Base-by-base conservation (phyloP, 2,329 filamentous ascomycete genomes). In the Orbilia brochopaga region DNA sequence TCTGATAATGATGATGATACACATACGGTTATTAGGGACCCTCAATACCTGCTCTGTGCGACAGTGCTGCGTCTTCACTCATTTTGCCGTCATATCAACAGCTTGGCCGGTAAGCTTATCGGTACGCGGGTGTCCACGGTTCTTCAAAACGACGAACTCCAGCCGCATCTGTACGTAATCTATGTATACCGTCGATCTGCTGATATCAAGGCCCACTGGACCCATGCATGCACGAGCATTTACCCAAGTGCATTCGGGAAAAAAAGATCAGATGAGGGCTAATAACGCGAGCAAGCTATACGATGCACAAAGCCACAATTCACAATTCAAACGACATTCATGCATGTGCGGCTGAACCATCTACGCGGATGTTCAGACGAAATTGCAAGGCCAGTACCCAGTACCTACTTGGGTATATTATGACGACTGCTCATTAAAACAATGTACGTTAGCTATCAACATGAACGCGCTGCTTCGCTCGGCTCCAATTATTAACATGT, bases 401-500 rank as follows among this genome's bases (percentile, higher is more conserved):
- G 5, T 42, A 15, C 15, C 37, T 42, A 13, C 37, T 32, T 32
- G 27, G 27, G n/a, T n/a, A n/a, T n/a, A n/a, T n/a, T n/a, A n/a
- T n/a, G n/a, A n/a, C n/a, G 32, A 37, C 11, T 42, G 13, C 13
- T 17, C n/a, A 15, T 42, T 42, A 42, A 42, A 42, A 42, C 2
- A 13, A 42, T 42, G 37, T 42, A 15, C 13, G 37, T 15, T 42
- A 42, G 37, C n/a, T 42, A 42, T 42, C 37, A 15, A 42, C 37
- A 42, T 42, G 37, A 42, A 42, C n/a, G 37, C 13, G 37, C 37
- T 42, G 11, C n/a, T 42, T 42, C 37, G 37, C 37, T 42, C n/a
- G 37, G 37, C 37, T 42, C 13, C 37, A 42, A 17, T 6, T 42
- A 42, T 42, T 42, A 37, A 37, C n/a, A 32, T 32, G 3, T 32